Evolutionary conservation across 306 rosid genomes (phyloP), one percentile per base, ranked within the genome.

Genomic region (Quercus variabilis): DNA sequence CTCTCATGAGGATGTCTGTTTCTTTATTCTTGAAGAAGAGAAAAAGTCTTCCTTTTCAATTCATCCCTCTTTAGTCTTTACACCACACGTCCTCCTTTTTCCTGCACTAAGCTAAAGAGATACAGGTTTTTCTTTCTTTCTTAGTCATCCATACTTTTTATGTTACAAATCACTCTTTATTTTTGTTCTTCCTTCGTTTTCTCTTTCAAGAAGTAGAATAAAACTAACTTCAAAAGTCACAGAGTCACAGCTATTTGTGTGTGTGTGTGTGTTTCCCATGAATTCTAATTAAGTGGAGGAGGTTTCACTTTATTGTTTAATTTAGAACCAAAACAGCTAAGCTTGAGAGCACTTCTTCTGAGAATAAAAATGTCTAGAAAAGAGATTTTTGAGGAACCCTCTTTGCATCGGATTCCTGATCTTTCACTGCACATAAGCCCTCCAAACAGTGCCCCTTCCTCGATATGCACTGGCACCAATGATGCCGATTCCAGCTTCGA

Each of bases 371-470:
- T 86, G 93, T 83, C 82, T 13, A 83, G 80, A 54, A 80, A 83
- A 60, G 77, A 80, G 74, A 62, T 81, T 80, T 80, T 51, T 20
- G 64, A 56, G 12, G 71, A 68, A 38, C 68, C 64, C 20, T 65
- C 83, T 81, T 30, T 51, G 87, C 84, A 88, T 85, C 89, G 10
- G 80, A 87, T 91, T 86, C 97, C 97, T 75, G 97, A 94, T 88
- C 98, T 94, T 59, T 92, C 97, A 12, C 92, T 94, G 5, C 86
- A 92, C 78, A 92, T 94, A 56, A 86, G 91, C 80, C 93, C 87
- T 49, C 97, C 98, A 13, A 89, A 83, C 76, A 88, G 87, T 77
- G 86, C 89, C 52, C 82, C 89, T 23, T 82, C 91, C 67, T 89
- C 92, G 73, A 83, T 79, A 55, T 85, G 85, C 77, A 79, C 82